A percentile compares a stretch with the other conserved stretches of the same genome.
These are phyloP conservation scores for Byssothecium circinans DNA, from an alignment of 2,329 filamentous ascomycete genomes.

Conservation along the genomic window DNA sequence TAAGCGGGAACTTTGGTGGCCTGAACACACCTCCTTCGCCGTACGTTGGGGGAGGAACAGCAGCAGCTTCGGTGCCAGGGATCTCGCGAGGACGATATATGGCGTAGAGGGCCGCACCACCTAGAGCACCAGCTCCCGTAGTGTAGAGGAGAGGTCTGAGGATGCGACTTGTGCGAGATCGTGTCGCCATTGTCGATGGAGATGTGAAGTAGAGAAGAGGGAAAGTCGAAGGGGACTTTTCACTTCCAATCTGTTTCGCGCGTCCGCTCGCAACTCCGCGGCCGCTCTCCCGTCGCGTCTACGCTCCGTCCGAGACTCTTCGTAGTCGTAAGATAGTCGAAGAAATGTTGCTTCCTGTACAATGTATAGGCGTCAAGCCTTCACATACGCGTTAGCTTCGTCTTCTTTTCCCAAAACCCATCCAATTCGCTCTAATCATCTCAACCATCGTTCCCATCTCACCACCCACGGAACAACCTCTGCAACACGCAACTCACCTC, in stretches of 20 bases:
- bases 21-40: constrained; percentile 68
- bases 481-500: constrained; percentile 6
- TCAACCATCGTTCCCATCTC: not conserved
- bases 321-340: not conserved
- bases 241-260: too few species aligned
- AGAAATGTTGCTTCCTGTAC: not conserved
- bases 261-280: not conserved
- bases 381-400: too few species aligned
- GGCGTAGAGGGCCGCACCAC: constrained; percentile 61
- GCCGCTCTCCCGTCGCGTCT: too few species aligned
- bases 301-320: too few species aligned
- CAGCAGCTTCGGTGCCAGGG: constrained; percentile 67
- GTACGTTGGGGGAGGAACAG: constrained; percentile 70
- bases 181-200: constrained; percentile 34
- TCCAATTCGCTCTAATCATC: constrained; percentile 3
- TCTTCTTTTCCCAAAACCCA: too few species aligned
- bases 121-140: constrained; percentile 56
- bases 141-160: constrained; percentile 63
- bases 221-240: not conserved
- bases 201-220: not conserved
- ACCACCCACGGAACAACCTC: constrained; percentile 6
- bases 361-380: constrained; percentile 7
- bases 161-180: constrained; percentile 47
- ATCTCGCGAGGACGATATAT: constrained; percentile 72
- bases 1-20: constrained; percentile 66